Conservation (phyloP, 2,329 filamentous ascomycete genomes). For the Zasmidium citrigriseum region DNA sequence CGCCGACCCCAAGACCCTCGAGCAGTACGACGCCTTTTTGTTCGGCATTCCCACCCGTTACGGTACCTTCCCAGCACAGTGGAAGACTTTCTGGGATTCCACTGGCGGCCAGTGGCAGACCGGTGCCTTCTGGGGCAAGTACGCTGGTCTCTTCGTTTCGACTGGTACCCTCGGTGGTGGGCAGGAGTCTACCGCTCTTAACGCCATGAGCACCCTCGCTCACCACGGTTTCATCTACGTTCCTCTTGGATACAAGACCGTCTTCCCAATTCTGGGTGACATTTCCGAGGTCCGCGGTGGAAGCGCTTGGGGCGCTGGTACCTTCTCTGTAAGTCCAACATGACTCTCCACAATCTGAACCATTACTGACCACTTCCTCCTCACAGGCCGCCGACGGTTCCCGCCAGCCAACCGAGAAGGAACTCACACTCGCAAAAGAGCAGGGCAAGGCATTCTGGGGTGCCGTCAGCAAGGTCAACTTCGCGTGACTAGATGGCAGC, state of each 20-base stretch:
- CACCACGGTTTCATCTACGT: conserved; percentile 97
- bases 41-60: conserved; percentile 93
- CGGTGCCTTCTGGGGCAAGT: conserved; percentile 73
- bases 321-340: conserved; percentile 60
- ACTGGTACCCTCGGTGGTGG: conserved; percentile 85
- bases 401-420: conserved; percentile 72
- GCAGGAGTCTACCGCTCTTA: conserved; percentile 84
- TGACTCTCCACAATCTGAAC: background rate
- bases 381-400: conserved; percentile 68
- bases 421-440: conserved; percentile 75
- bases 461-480: conserved; percentile 67
- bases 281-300: conserved; percentile 82
- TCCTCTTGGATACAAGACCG: conserved; percentile 87
- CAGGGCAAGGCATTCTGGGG: conserved; percentile 88
- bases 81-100: conserved; percentile 87
- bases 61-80: conserved; percentile 96
- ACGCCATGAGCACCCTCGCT: conserved; percentile 78
- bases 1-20: conserved; percentile 62
- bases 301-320: conserved; percentile 89
- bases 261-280: conserved; percentile 70
- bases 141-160: conserved; percentile 86
- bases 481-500: conserved; percentile 74
- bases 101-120: conserved; percentile 74
- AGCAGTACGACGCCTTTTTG: conserved; percentile 68
- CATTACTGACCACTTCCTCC: background rate